These are phyloP conservation scores for Teunomyces gatunensis DNA, from an alignment of 805 yeast genomes.

Conservation along the genomic window DNA sequence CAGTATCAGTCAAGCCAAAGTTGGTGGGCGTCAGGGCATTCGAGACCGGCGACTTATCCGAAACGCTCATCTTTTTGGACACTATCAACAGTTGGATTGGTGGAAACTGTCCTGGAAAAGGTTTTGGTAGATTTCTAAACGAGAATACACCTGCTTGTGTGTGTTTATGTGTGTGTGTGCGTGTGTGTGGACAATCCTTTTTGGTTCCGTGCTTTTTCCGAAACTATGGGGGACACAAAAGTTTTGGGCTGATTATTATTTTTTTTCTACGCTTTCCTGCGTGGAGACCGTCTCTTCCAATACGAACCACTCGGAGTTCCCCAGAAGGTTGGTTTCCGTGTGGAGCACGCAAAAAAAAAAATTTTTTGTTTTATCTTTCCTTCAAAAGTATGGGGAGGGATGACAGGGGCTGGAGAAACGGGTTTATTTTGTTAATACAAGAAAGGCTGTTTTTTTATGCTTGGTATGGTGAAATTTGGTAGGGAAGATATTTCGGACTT, in stretches of 20 bases:
- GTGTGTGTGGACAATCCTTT: conserved; percentile 1
- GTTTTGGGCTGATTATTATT: conserved; percentile 2
- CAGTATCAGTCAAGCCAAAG: conserved; percentile 2
- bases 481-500: neutral
- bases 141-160: neutral
- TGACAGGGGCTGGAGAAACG: neutral
- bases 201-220: conserved; percentile 3
- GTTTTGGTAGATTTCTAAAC: neutral
- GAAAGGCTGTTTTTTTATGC: too few species aligned
- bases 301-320: conserved; percentile 3
- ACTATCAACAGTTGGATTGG: too few species aligned
- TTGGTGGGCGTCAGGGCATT: conserved; percentile 9
- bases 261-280: neutral
- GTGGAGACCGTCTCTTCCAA: neutral
- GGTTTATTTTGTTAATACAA: neutral
- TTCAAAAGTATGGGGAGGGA: too few species aligned
- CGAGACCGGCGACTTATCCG: conserved; percentile 11
- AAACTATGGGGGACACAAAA: conserved; percentile 4
- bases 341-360: neutral
- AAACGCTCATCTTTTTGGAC: conserved; percentile 8
- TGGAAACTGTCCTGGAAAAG: too few species aligned
- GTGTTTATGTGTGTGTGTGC: neutral
- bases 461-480: neutral
- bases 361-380: too few species aligned
- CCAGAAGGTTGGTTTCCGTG: neutral